A percentile compares a stretch with the other conserved stretches of the same genome.
These are phyloP conservation scores for Urochloa ruziziensis DNA, from an alignment of 176 grass and related monocot species.

Conservation along the genomic window DNA sequence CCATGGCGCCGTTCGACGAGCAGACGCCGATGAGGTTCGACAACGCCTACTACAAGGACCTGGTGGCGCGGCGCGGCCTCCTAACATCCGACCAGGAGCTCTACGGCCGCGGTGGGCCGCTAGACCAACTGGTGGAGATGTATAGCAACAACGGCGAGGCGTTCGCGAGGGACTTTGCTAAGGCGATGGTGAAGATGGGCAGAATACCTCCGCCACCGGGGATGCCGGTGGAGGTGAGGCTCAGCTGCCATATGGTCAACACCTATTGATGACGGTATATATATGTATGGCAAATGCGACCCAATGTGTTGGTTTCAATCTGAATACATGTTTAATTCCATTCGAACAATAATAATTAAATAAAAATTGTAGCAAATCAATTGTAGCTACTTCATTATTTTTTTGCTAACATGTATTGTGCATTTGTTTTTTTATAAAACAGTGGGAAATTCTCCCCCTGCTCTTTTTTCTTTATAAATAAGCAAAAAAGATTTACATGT, in stretches of 20 bases:
- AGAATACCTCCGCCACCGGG: conserved; percentile 31
- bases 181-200: conserved; percentile 63
- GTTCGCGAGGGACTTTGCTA: conserved; percentile 49
- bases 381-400: too few relatives aligned
- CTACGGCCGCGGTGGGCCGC: conserved; percentile 28
- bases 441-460: too few relatives aligned
- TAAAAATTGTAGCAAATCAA: too few relatives aligned
- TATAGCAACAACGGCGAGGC: conserved; percentile 20
- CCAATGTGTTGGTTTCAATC: neutral
- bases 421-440: too few relatives aligned
- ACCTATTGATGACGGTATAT: conserved; percentile 41
- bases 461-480: too few relatives aligned
- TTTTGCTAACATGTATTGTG: too few relatives aligned
- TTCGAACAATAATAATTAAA: neutral
- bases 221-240: conserved; percentile 53
- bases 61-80: conserved; percentile 39
- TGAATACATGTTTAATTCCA: neutral
- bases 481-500: too few relatives aligned
- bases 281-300: neutral
- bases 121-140: conserved; percentile 31
- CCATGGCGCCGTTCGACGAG: conserved; percentile 29
- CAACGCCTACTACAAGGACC: conserved; percentile 57
- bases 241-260: conserved; percentile 40
- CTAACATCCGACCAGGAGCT: conserved; percentile 66
- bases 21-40: conserved; percentile 35